These are phyloP conservation scores for Chalaropsis thielavioides DNA, from an alignment of 2,329 filamentous ascomycete species.

Conservation along the genomic window DNA sequence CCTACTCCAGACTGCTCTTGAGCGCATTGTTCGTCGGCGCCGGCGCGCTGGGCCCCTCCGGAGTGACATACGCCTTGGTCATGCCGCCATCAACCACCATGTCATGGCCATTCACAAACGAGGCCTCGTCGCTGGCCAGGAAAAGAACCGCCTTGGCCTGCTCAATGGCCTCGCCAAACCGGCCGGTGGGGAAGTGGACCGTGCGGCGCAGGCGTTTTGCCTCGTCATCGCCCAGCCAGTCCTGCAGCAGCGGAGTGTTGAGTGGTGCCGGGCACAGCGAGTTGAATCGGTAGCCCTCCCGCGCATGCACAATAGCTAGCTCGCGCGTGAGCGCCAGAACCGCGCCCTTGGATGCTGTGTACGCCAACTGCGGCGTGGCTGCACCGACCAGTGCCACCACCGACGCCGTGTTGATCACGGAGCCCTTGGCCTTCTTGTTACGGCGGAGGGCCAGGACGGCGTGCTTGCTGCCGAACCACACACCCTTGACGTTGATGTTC, in stretches of 20 bases:
- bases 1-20: conserved; percentile 25
- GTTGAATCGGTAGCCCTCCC: conserved; percentile 83
- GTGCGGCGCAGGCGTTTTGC: conserved; percentile 57
- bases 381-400: conserved; percentile 78
- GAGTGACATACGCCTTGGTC: conserved; percentile 37
- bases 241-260: conserved; percentile 69
- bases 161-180: conserved; percentile 65
- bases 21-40: conserved; percentile 47
- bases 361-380: conserved; percentile 78
- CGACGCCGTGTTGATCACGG: conserved; percentile 84
- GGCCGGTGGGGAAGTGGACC: conserved; percentile 59
- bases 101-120: conserved; percentile 58
- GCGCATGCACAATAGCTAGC: conserved; percentile 79
- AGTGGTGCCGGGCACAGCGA: conserved; percentile 77
- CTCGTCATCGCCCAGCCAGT: conserved; percentile 60
- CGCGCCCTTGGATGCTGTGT: conserved; percentile 87
- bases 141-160: conserved; percentile 63
- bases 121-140: conserved; percentile 59
- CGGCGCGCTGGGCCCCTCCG: conserved; percentile 22
- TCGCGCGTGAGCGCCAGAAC: conserved; percentile 83
- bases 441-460: conserved; percentile 66
- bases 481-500: conserved; percentile 90
- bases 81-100: conserved; percentile 60
- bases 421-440: conserved; percentile 62
- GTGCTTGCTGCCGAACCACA: conserved; percentile 94